Conservation (phyloP, 169 alveolate genomes). For the Plasmodium gonderi region DNA sequence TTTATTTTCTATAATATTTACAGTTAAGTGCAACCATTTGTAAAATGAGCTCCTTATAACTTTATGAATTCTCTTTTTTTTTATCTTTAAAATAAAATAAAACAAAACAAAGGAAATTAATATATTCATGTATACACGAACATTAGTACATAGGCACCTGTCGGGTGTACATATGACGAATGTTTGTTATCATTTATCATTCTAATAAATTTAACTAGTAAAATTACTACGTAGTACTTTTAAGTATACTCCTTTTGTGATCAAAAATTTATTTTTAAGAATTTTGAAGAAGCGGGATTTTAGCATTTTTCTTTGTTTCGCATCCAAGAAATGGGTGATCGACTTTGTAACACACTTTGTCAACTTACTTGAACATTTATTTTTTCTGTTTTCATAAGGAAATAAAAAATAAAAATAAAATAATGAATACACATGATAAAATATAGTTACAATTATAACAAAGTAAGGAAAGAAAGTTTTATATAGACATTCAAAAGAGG, state of each 20-base stretch:
- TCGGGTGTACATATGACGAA: neutral
- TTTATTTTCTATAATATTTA: conserved; percentile 14
- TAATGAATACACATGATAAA: neutral
- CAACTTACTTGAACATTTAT: conserved; percentile 28
- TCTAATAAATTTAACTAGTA: neutral
- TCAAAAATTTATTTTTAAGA: conserved; percentile 24
- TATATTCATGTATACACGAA: neutral
- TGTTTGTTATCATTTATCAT: neutral
- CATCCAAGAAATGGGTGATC: conserved; percentile 13
- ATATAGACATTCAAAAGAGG: neutral
- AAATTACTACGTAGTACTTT: conserved; percentile 23
- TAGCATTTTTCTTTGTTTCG: conserved; percentile 10
- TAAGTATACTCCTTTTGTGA: conserved; percentile 21
- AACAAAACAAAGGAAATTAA: neutral
- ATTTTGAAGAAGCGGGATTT: conserved; percentile 31
- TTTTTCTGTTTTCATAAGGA: conserved; percentile 25
- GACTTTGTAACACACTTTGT: conserved; percentile 38
- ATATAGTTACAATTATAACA: neutral
- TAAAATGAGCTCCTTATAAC: conserved; percentile 18
- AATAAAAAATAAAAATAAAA: neutral
- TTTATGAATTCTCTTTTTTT: conserved; percentile 31
- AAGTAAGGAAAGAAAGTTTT: neutral
- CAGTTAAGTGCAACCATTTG: conserved; percentile 19
- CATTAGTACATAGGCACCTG: neutral
- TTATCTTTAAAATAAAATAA: conserved; percentile 28